These are phyloP conservation scores for Blastobotrys raffinosifermentans DNA, from an alignment of 1,139 yeast species.

Conservation along the genomic window DNA sequence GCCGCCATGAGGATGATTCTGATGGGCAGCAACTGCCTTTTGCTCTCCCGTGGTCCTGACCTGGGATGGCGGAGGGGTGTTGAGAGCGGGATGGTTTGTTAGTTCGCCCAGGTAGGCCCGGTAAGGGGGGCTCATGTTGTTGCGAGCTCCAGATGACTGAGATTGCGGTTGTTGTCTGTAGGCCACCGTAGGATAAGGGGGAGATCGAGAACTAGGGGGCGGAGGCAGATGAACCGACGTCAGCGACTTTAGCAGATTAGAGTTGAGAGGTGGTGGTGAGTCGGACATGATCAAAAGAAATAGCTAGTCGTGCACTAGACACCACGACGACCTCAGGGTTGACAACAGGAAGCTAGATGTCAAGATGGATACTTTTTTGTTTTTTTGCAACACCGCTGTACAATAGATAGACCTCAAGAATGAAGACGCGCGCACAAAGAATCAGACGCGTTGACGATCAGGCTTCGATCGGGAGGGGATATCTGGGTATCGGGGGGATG, in stretches of 20 bases:
- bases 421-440: too few species aligned
- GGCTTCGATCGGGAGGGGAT: too few species aligned
- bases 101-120: slow-evolving; percentile 14
- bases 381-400: too few species aligned
- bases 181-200: slow-evolving; percentile 4
- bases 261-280: slow-evolving; percentile 33
- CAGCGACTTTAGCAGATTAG: slow-evolving; percentile 38
- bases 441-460: too few species aligned
- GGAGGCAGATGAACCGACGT: slow-evolving; percentile 42
- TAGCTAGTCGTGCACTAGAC: too few species aligned
- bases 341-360: too few species aligned
- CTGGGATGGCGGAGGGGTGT: slow-evolving; percentile 17
- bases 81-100: slow-evolving; percentile 10
- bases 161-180: slow-evolving; percentile 12
- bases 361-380: too few species aligned
- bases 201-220: slow-evolving; percentile 36
- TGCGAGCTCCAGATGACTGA: slow-evolving; percentile 12
- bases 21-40: slow-evolving; percentile 1
- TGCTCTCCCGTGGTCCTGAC: slow-evolving; percentile 2
- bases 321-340: too few species aligned
- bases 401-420: too few species aligned
- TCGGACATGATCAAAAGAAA: too few species aligned
- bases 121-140: slow-evolving; percentile 23
- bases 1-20: too few species aligned
- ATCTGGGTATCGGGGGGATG: too few species aligned